These are phyloP conservation scores for Misopates orontium DNA, from an alignment of 257 asterid genomes.

Conservation along the genomic window DNA sequence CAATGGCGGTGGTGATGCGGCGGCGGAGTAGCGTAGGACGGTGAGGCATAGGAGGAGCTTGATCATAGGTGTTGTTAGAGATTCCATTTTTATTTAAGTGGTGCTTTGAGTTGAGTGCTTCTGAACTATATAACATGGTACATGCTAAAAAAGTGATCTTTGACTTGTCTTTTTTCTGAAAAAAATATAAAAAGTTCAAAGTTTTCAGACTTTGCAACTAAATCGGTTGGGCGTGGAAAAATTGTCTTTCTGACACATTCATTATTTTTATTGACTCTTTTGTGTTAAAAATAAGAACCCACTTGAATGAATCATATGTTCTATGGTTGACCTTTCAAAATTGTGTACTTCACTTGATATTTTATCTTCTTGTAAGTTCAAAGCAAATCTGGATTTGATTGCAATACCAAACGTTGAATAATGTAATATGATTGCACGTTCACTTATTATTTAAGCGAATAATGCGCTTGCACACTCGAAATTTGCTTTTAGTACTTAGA, in stretches of 20 bases:
- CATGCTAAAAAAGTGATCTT: neutral
- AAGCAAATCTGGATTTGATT: neutral
- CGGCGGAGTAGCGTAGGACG: slow-evolving; percentile 39
- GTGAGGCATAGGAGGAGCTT: slow-evolving; percentile 33
- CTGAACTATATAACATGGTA: neutral
- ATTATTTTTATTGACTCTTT: neutral
- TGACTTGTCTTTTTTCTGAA: neutral
- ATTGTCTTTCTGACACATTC: neutral
- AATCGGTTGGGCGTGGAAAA: neutral
- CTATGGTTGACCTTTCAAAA: neutral
- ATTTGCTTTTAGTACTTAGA: no score
- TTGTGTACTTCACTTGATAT: no score
- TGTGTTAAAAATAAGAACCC: neutral
- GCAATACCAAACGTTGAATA: neutral
- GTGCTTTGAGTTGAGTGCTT: neutral
- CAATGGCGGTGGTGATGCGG: slow-evolving; percentile 9
- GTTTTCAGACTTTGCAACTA: neutral
- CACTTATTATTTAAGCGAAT: no score
- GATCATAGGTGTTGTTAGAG: slow-evolving; percentile 21
- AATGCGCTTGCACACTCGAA: no score
- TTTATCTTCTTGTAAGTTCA: no score
- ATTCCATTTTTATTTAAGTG: slow-evolving; percentile 27
- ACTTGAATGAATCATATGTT: neutral
- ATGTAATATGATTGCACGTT: neutral
- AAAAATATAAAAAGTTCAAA: neutral